Evolutionary conservation across 768 basidiomycete species (phyloP), one percentile per base, ranked within the genome.

Genomic region (Boletellus ananiceps): DNA sequence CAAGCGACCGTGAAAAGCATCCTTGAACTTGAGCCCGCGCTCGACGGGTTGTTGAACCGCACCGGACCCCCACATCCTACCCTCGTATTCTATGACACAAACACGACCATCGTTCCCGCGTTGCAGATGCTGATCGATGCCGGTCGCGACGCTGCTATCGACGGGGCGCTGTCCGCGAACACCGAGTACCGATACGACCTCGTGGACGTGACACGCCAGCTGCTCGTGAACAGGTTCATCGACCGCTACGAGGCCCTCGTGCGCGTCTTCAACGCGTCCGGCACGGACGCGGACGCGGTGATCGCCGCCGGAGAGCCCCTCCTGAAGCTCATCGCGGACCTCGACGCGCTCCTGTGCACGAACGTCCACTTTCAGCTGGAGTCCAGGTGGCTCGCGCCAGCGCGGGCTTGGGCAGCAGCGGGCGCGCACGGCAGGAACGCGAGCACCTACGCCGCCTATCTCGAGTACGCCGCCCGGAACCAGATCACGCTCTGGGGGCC

Each of bases 81-180:
- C 15, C 34, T 58, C 19, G 45, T 73, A 6, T 65, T 66, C 27
- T 74, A 74, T 33, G 63, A 74, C 49, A 71, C 71, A 0, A 59
- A 70, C 57, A 57, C 60, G 1, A 87, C 88, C 5, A 78, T 94
- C 37, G 80, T 90, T 11, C 86, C 91, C 1, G 83, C 91, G 0
- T 70, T 95, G 32, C 78, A 81, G 47, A 91, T 89, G 3, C 69
- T 97, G 2, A 70, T 77, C 4, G 73, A 67, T 31, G 57, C 62
- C 23, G 23, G 23, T 25, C 23, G 23, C 23, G 23, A 25, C 4
- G 23, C 5, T 7, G 23, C 5, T 4, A 4, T 4, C 23, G 23
- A 62, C 55, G 3, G 51, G n/a, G 33, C 36, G 0, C 61, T 74
- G 16, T 4, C 23, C 7, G 2, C 51, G 2, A 52, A 63, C 5